phyloP scores from a whole-genome alignment of 2,329 filamentous ascomycete genomes.

The Ilyonectria sp. region DNA sequence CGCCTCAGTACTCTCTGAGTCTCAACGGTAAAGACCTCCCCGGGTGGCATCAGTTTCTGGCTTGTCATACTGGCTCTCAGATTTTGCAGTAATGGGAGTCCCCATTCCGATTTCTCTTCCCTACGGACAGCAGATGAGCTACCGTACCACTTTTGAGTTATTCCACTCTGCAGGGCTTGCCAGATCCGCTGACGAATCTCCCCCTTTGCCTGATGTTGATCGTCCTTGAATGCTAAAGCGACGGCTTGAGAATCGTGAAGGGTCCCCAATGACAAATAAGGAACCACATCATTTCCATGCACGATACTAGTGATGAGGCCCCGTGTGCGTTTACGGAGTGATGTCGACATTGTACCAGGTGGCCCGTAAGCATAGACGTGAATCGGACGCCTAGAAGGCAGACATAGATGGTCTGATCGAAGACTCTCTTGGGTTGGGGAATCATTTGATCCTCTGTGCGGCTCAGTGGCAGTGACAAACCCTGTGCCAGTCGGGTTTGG shows the following conservation, averaged over 20 bases:
- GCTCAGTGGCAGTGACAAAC: constrained; percentile 73
- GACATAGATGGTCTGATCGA: constrained; percentile 58
- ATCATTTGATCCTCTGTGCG: constrained; percentile 60
- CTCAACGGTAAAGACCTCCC: constrained; percentile 83
- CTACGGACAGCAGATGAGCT: constrained; percentile 54
- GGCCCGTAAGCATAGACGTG: constrained; percentile 87
- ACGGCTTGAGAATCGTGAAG: constrained; percentile 83
- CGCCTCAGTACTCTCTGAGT: constrained; percentile 77
- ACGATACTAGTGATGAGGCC: constrained; percentile 83
- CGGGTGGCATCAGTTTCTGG: constrained; percentile 80
- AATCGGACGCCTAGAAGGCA: constrained; percentile 79
- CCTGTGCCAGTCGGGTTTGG: constrained; percentile 68
- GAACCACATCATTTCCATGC: constrained; percentile 81
- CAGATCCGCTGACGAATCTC: constrained; percentile 78
- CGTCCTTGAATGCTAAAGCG: constrained; percentile 80
- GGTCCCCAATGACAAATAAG: constrained; percentile 80
- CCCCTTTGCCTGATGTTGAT: constrained; percentile 76
- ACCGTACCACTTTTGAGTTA: constrained; percentile 74
- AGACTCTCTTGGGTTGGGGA: constrained; percentile 48
- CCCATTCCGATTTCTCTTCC: constrained; percentile 78
- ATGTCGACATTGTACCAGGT: constrained; percentile 79
- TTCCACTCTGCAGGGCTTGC: constrained; percentile 73
- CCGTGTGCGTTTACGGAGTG: constrained; percentile 78
- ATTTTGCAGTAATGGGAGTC: constrained; percentile 75
- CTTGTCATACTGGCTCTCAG: constrained; percentile 78